Conservation (phyloP, 345 rosid genomes). For the Lepidium aucheri region DNA sequence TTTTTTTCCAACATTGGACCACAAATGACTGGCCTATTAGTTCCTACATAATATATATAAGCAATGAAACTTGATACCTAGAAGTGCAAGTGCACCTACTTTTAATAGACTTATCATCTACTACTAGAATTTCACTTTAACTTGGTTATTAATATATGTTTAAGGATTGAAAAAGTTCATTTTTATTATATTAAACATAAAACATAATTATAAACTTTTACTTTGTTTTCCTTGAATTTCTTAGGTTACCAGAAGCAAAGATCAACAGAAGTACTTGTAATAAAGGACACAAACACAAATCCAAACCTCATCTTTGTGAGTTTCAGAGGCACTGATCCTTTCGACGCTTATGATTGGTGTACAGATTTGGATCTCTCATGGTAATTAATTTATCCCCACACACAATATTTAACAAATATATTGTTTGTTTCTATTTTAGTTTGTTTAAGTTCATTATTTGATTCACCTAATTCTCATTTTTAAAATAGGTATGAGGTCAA, state of each 20-base stretch:
- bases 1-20: too few species aligned
- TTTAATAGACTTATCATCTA: too few species aligned
- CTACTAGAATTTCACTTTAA: too few species aligned
- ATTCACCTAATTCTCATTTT: background rate
- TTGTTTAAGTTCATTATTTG: background rate
- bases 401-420: background rate
- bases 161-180: too few species aligned
- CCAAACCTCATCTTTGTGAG: constrained; percentile 44
- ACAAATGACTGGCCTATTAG: too few species aligned
- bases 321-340: constrained; percentile 62
- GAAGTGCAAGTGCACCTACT: too few species aligned
- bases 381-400: constrained; percentile 9
- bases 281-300: constrained; percentile 32
- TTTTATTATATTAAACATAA: background rate
- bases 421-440: background rate
- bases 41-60: too few species aligned
- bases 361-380: constrained; percentile 51
- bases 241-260: constrained; percentile 23
- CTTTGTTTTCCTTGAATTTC: background rate
- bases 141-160: too few species aligned
- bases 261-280: constrained; percentile 47
- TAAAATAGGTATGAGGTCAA: constrained; percentile 29
- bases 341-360: constrained; percentile 39
- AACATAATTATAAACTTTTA: too few species aligned
- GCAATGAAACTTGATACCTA: too few species aligned